Evolutionary conservation across 164 flowering plant species (phyloP).

Genomic region (Dillenia turbinata): DNA sequence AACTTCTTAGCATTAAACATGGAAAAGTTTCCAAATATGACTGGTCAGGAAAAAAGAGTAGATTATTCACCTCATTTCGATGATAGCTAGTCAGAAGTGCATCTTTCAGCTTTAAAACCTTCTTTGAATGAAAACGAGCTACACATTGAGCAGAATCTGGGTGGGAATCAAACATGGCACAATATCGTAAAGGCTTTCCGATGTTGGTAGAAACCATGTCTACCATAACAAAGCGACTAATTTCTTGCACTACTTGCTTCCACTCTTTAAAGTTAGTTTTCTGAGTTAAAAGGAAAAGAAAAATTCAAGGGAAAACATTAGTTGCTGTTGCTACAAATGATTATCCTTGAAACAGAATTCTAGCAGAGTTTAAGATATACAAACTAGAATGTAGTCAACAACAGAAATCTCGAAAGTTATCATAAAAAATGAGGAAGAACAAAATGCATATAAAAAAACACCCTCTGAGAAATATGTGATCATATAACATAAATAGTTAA

Average conservation of each 20-base stretch:
- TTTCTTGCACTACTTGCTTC: constrained; percentile 87
- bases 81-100: constrained; percentile 87
- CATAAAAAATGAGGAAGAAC: too few species aligned
- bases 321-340: too few species aligned
- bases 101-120: constrained; percentile 68
- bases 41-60: too few species aligned
- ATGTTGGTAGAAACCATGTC: constrained; percentile 39
- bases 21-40: too few species aligned
- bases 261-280: constrained; percentile 86
- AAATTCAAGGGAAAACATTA: too few species aligned
- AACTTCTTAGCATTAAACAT: neutral
- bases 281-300: constrained; percentile 28
- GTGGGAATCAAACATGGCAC: constrained; percentile 51
- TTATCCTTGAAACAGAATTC: too few species aligned
- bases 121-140: constrained; percentile 83
- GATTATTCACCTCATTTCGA: constrained; percentile 67
- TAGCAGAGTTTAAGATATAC: too few species aligned
- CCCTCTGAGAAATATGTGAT: too few species aligned
- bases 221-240: constrained; percentile 61
- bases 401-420: too few species aligned
- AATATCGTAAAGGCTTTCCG: constrained; percentile 69
- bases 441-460: too few species aligned
- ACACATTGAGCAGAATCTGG: constrained; percentile 64
- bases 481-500: too few species aligned
- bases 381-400: too few species aligned